These are phyloP conservation scores for Chlamydomonas reinhardtii DNA, from an alignment of 163 green algal genomes.

Conservation along the genomic window DNA sequence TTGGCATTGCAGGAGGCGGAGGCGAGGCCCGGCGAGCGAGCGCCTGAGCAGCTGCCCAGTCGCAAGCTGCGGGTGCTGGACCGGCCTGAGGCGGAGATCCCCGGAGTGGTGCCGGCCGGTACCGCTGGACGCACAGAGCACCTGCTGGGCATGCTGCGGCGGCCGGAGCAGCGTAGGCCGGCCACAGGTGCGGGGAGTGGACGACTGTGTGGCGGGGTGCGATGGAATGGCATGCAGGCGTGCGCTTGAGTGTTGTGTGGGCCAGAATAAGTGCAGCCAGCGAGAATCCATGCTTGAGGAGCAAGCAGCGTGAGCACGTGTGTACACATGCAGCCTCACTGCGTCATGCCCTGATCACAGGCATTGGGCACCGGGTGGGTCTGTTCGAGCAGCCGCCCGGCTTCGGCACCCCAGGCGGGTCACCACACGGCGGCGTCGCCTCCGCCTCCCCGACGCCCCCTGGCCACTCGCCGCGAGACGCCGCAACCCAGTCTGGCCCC, in stretches of 20 bases:
- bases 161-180: neutral
- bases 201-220: neutral
- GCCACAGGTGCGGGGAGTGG: neutral
- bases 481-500: neutral
- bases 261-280: too few relatives aligned
- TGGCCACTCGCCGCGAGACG: neutral
- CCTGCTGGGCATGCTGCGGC: conserved; percentile 39
- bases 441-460: neutral
- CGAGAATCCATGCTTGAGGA: too few relatives aligned
- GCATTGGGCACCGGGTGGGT: neutral
- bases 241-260: too few relatives aligned
- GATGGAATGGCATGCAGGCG: too few relatives aligned
- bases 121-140: conserved; percentile 41
- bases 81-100: conserved; percentile 31
- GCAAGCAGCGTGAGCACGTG: too few relatives aligned
- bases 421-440: too few relatives aligned
- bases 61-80: conserved; percentile 24
- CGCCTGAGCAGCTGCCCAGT: neutral
- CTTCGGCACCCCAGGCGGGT: too few relatives aligned
- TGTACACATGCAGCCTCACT: too few relatives aligned
- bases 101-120: conserved; percentile 15
- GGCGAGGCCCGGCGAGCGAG: neutral
- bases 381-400: neutral
- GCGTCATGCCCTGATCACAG: too few relatives aligned
- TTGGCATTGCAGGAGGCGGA: neutral